phyloP scores from a whole-genome alignment of 768 basidiomycete species.

The Naganishia vishniacii region DNA sequence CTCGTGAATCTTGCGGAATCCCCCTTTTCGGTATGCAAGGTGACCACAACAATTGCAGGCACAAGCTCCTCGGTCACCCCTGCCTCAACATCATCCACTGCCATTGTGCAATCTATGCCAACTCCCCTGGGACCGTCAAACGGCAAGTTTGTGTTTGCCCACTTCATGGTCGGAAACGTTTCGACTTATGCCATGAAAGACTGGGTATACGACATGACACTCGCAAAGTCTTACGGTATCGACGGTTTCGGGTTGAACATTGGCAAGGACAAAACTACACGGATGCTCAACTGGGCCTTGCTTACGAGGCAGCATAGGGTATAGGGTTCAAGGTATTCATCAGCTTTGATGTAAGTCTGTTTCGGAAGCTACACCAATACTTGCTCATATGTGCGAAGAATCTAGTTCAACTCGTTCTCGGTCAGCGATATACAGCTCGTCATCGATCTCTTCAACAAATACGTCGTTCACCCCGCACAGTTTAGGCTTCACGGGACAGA shows the following conservation, averaged over 20 bases:
- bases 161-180: conserved; percentile 48
- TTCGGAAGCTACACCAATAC: neutral
- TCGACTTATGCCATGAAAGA: conserved; percentile 34
- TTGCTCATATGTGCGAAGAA: too few species aligned
- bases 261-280: conserved; percentile 44
- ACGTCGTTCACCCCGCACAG: conserved; percentile 34
- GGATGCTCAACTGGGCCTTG: conserved; percentile 40
- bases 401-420: conserved; percentile 46
- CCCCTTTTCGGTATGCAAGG: too few species aligned
- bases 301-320: conserved; percentile 37
- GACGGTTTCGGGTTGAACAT: conserved; percentile 46
- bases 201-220: conserved; percentile 40
- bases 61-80: too few species aligned
- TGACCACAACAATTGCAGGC: too few species aligned
- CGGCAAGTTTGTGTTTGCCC: conserved; percentile 38
- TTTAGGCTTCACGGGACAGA: conserved; percentile 38
- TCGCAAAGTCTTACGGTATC: conserved; percentile 43
- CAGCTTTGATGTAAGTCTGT: conserved; percentile 45
- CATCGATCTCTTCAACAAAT: conserved; percentile 33
- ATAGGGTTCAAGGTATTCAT: conserved; percentile 45
- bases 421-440: conserved; percentile 31
- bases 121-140: neutral
- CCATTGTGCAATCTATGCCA: neutral
- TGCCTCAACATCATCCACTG: too few species aligned
- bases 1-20: too few species aligned